Conservation (phyloP, 2,329 filamentous ascomycete species). For the Alternaria postmessia region DNA sequence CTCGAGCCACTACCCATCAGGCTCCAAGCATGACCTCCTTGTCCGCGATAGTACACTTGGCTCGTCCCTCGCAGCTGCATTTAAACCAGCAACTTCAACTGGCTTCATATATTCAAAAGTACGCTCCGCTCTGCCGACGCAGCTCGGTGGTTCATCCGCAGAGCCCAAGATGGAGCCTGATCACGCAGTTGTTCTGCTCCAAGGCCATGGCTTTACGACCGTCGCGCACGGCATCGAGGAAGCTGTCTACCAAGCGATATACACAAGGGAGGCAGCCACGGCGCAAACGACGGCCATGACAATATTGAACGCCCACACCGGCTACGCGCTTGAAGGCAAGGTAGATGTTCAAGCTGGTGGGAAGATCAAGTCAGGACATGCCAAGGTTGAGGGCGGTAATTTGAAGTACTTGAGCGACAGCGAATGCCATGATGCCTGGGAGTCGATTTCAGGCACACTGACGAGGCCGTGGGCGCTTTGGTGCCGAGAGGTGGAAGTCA, state of each 20-base stretch:
- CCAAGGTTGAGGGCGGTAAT: constrained; percentile 53
- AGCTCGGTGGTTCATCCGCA: constrained; percentile 40
- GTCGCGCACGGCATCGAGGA: constrained; percentile 54
- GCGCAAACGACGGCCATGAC: constrained; percentile 51
- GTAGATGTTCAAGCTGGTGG: constrained; percentile 50
- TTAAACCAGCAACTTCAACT: constrained; percentile 49
- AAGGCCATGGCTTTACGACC: constrained; percentile 57
- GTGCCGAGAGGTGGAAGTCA: constrained; percentile 53
- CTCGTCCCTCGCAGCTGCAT: constrained; percentile 46
- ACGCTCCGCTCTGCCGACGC: constrained; percentile 45
- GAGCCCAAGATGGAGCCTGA: constrained; percentile 46
- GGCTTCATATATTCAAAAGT: constrained; percentile 51
- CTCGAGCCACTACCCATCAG: constrained; percentile 36
- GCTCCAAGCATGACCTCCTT: constrained; percentile 48
- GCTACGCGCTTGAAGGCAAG: constrained; percentile 51
- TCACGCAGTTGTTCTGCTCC: constrained; percentile 51
- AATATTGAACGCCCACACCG: constrained; percentile 46
- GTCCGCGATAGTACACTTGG: constrained; percentile 44
- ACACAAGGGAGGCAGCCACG: constrained; percentile 52
- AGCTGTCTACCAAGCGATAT: constrained; percentile 57
- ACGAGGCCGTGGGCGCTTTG: constrained; percentile 55
- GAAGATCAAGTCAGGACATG: constrained; percentile 52
- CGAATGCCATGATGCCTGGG: constrained; percentile 54
- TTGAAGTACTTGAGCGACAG: constrained; percentile 54
- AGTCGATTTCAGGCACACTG: constrained; percentile 44